A percentile compares a stretch with the other conserved stretches of the same genome.
Evolutionary conservation across 371 early-diverging fungal species (phyloP).

Genomic region (Dichotomocladium elegans): DNA sequence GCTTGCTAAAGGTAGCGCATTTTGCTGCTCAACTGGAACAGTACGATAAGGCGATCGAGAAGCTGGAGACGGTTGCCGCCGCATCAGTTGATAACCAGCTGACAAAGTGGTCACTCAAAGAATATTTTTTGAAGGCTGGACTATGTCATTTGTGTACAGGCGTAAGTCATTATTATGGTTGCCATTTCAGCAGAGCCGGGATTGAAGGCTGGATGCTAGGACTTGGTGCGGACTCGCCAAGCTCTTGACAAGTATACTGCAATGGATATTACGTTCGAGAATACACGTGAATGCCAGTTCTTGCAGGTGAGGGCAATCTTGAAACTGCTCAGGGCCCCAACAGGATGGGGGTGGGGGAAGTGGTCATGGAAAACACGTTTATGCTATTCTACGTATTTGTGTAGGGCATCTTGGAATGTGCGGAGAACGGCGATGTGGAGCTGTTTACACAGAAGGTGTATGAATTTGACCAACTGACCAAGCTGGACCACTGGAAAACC

Average conservation of each 20-base stretch:
- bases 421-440: constrained; percentile 77
- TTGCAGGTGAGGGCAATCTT: constrained; percentile 45
- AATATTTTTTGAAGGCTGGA: constrained; percentile 93
- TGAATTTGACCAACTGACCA: constrained; percentile 82
- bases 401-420: constrained; percentile 67
- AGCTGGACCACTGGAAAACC: constrained; percentile 95
- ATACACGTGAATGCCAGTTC: constrained; percentile 84
- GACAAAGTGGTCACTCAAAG: constrained; percentile 91
- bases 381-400: neutral
- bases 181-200: no score
- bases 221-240: constrained; percentile 67
- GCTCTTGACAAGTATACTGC: constrained; percentile 77
- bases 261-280: constrained; percentile 82
- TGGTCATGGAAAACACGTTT: neutral
- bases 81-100: constrained; percentile 84
- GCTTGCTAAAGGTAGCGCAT: constrained; percentile 85
- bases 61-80: constrained; percentile 82
- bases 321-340: neutral
- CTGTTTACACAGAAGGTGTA: constrained; percentile 76
- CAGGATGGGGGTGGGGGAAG: neutral
- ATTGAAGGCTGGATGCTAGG: no score
- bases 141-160: constrained; percentile 78
- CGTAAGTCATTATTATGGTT: constrained; percentile 26
- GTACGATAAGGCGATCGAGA: constrained; percentile 83
- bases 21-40: constrained; percentile 89